Base-by-base conservation (phyloP, 345 rosid species). In the Chamaenerion angustifolium region DNA sequence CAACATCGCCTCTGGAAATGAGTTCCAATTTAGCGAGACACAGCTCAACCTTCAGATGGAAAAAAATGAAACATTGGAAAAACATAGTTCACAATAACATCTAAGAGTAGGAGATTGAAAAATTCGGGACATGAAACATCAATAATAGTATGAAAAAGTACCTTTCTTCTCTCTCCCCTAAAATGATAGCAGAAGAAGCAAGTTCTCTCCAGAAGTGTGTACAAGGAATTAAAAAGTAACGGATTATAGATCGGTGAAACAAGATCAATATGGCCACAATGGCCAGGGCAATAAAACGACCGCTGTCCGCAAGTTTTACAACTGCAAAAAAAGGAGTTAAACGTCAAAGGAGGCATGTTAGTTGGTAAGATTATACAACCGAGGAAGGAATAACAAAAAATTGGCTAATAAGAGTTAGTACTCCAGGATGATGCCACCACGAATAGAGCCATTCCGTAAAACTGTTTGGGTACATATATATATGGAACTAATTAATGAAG, bases 241-340 rank as follows among this genome's bases (percentile, higher is more conserved):
- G 97, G 90, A 71, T 83, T 83, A 54, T 83, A 85, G 37, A 74
- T 75, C 6, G 93, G 82, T 47, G 52, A 72, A 57, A 87, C 70
- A 42, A 92, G 89, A 49, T 82, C 84, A 6, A 87, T 74, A 61
- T 81, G 95, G 43, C 98, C 98, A 60, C 90, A 92, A 61, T 92
- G 98, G 45, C 98, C 98, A 3, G 95, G 88, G 57, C 98, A 92
- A 59, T 55, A 16, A 51, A 66, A 70, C 9, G 57, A 67, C 4
- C 64, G 61, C 66, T 72, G 86, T 42, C 87, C 78, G 54, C 99
- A 88, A 18, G 78, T 61, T 71, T 71, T 66, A 72, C 99, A 92
- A 48, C 96, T 92, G 95, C 85, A 81, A 45, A 40, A 21, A 59
- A 27, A 23, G 8, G 57, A 53, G 42, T 16, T 52, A 12, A 14